A percentile compares a stretch with the other conserved stretches of the same genome.
These are phyloP conservation scores for Chlamydomonas applanata DNA, from an alignment of 139 green algal genomes.

Conservation along the genomic window DNA sequence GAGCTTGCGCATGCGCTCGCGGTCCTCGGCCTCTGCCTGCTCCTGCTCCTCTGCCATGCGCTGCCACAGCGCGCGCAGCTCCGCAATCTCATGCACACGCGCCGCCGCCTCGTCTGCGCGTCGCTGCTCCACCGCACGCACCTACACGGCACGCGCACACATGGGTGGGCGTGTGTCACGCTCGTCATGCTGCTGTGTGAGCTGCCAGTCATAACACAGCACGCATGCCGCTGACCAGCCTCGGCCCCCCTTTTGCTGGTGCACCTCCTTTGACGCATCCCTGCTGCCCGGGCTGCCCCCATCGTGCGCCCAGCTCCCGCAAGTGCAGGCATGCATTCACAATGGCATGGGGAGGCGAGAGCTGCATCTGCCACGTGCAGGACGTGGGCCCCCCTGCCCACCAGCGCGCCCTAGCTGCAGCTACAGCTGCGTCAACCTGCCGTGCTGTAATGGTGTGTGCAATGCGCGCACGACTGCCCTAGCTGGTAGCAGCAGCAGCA, in stretches of 20 bases:
- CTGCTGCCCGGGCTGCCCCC: not conserved
- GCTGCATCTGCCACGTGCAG: no score
- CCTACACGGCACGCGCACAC: slow-evolving; percentile 18
- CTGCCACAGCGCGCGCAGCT: slow-evolving; percentile 33
- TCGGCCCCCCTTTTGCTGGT: no score
- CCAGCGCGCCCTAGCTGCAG: no score
- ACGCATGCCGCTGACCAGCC: no score
- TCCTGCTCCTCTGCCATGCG: slow-evolving; percentile 30
- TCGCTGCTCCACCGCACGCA: slow-evolving; percentile 33
- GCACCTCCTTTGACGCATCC: no score
- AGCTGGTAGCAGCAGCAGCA: no score
- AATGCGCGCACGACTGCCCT: not conserved
- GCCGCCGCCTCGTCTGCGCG: slow-evolving; percentile 28
- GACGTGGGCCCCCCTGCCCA: no score
- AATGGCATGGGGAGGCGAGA: not conserved
- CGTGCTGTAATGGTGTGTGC: not conserved
- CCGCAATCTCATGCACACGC: slow-evolving; percentile 38
- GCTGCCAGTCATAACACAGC: no score
- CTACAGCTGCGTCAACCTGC: not conserved
- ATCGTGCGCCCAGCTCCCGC: not conserved
- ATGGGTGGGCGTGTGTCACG: not conserved
- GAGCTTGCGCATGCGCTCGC: slow-evolving; percentile 38
- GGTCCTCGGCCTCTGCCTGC: slow-evolving; percentile 35
- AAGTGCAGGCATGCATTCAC: not conserved
- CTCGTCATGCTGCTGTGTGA: slow-evolving; percentile 10